These are phyloP conservation scores for Neonectria magnoliae DNA, from an alignment of 2,329 filamentous ascomycete species.

Conservation along the genomic window DNA sequence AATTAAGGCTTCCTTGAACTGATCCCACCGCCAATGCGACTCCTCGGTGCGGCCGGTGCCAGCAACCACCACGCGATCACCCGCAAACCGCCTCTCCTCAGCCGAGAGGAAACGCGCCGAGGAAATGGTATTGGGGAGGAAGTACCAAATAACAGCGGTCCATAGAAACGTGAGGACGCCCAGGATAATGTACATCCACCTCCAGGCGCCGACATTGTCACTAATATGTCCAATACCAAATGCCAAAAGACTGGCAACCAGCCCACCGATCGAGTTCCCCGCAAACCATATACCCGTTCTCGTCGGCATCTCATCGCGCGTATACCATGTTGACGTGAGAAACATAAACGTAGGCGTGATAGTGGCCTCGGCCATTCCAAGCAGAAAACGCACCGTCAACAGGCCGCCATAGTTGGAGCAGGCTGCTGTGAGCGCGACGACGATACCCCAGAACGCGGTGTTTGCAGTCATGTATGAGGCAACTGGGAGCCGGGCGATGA, in stretches of 20 bases:
- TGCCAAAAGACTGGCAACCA: conserved; percentile 60
- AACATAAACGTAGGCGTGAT: conserved; percentile 66
- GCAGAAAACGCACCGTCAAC: conserved; percentile 60
- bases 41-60: conserved; percentile 64
- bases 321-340: conserved; percentile 66
- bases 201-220: conserved; percentile 60
- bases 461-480: conserved; percentile 59
- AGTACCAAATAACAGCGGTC: conserved; percentile 56
- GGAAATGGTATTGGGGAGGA: conserved; percentile 63
- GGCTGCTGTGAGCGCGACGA: conserved; percentile 56
- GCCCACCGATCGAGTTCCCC: conserved; percentile 60
- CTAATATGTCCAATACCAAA: conserved; percentile 66
- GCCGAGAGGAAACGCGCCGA: conserved; percentile 66
- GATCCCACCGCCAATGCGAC: conserved; percentile 59
- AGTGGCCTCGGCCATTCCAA: conserved; percentile 65
- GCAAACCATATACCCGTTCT: conserved; percentile 67
- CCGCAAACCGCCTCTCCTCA: conserved; percentile 60
- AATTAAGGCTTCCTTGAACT: conserved; percentile 61
- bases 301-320: conserved; percentile 64
- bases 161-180: conserved; percentile 62
- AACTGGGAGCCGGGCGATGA: conserved; percentile 59
- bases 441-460: conserved; percentile 61
- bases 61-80: conserved; percentile 57
- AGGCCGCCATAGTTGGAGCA: conserved; percentile 61
- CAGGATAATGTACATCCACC: conserved; percentile 68